These are phyloP conservation scores for Bacterosira constricta DNA, from an alignment of 108 stramenopile species.

Conservation along the genomic window DNA sequence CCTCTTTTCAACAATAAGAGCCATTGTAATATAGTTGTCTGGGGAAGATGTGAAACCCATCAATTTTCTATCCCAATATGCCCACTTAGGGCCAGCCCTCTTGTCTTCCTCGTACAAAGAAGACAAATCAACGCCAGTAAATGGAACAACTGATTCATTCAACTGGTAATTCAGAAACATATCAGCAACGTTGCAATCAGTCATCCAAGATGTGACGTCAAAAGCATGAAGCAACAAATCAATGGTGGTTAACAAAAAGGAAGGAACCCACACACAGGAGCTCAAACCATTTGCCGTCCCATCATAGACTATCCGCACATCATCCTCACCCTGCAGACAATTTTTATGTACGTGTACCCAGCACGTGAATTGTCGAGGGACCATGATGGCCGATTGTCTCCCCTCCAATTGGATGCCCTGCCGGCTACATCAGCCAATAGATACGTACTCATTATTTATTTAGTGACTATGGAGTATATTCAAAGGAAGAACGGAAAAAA, in stretches of 20 bases:
- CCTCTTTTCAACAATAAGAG: conserved; percentile 29
- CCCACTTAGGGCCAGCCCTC: neutral
- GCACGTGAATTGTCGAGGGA: no score
- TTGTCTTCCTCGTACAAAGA: neutral
- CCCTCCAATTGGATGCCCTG: no score
- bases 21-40: conserved; percentile 20
- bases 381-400: no score
- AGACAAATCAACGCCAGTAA: conserved; percentile 45
- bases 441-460: no score
- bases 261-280: conserved; percentile 29
- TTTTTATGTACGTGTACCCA: no score
- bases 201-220: neutral
- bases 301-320: conserved; percentile 58
- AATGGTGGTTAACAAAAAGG: conserved; percentile 44
- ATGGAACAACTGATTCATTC: conserved; percentile 12
- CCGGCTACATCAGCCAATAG: no score
- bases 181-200: neutral
- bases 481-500: no score
- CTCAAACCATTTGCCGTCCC: conserved; percentile 44
- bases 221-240: conserved; percentile 3
- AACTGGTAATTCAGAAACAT: conserved; percentile 1
- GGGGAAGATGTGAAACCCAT: conserved; percentile 57
- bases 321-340: conserved; percentile 28
- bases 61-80: conserved; percentile 26
- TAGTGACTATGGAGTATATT: no score